Conservation (phyloP, 495 filamentous ascomycete species). For the Hypoxylon lienhwacheense region DNA sequence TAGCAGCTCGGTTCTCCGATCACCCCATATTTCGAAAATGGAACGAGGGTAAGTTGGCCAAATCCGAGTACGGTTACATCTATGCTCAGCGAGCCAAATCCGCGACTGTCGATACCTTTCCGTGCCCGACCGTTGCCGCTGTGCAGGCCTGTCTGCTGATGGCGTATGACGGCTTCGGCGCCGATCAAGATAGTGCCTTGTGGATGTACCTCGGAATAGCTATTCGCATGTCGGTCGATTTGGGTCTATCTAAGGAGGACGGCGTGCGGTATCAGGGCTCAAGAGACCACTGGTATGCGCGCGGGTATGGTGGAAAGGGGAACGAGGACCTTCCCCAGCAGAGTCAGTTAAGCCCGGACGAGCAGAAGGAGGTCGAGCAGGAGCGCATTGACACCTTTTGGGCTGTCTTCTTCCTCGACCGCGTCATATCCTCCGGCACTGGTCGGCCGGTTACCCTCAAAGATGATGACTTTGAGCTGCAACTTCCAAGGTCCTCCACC, state of each 20-base stretch:
- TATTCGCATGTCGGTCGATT: constrained; percentile 83
- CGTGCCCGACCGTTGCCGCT: constrained; percentile 75
- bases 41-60: constrained; percentile 55
- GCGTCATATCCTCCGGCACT: constrained; percentile 82
- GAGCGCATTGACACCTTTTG: constrained; percentile 83
- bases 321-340: constrained; percentile 38
- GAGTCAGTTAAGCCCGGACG: constrained; percentile 50
- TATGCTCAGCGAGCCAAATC: constrained; percentile 78
- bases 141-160: constrained; percentile 79
- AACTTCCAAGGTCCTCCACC: constrained; percentile 64
- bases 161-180: constrained; percentile 84
- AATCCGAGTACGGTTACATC: constrained; percentile 66
- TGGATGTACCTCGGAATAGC: constrained; percentile 90
- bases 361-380: constrained; percentile 62
- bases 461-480: constrained; percentile 78
- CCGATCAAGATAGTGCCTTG: constrained; percentile 80
- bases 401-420: constrained; percentile 83
- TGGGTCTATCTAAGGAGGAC: constrained; percentile 77
- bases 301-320: constrained; percentile 41
- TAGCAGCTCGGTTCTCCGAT: constrained; percentile 79
- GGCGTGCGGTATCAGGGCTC: constrained; percentile 71
- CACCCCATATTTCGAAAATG: constrained; percentile 63
- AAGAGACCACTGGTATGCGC: constrained; percentile 52
- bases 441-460: constrained; percentile 77
- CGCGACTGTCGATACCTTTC: constrained; percentile 72